Conservation (phyloP, 2,329 filamentous ascomycete species). For the Incumbomyces delicatus region DNA sequence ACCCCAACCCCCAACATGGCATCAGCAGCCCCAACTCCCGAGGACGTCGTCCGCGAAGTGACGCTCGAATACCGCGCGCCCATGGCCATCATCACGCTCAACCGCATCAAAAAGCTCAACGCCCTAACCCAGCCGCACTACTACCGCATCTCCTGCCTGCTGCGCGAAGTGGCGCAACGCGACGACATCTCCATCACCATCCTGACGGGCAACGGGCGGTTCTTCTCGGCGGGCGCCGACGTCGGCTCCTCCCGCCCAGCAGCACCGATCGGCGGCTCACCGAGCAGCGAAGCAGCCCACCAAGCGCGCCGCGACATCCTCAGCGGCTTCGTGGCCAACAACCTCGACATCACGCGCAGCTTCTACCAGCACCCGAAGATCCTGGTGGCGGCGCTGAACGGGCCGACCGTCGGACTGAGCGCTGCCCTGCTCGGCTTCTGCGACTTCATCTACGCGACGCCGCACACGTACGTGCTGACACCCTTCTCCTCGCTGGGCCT, state of each 20-base stretch:
- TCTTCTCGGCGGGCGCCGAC: conserved; percentile 84
- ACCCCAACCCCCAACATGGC: background rate
- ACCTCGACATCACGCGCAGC: conserved; percentile 78
- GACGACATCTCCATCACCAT: conserved; percentile 80
- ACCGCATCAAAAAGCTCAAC: conserved; percentile 79
- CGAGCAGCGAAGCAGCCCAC: conserved; percentile 26
- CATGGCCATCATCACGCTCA: conserved; percentile 76
- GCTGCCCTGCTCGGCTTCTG: conserved; percentile 74
- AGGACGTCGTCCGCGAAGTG: conserved; percentile 36
- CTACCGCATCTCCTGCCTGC: conserved; percentile 61
- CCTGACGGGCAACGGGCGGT: conserved; percentile 67
- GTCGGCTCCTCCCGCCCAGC: conserved; percentile 49
- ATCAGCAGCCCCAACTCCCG: conserved; percentile 9
- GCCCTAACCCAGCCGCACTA: conserved; percentile 64
- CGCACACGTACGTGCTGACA: conserved; percentile 74
- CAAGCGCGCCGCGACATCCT: conserved; percentile 51
- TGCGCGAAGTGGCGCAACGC: conserved; percentile 67
- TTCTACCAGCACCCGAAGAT: conserved; percentile 94
- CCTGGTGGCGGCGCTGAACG: conserved; percentile 82
- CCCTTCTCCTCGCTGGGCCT: conserved; percentile 86
- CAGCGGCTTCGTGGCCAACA: conserved; percentile 66
- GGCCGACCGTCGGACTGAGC: conserved; percentile 77
- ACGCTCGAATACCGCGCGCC: conserved; percentile 56
- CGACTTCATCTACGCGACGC: conserved; percentile 85
- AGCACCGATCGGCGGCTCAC: conserved; percentile 27